phyloP scores from a whole-genome alignment of 768 basidiomycete genomes.

The Suillus bovinus region DNA sequence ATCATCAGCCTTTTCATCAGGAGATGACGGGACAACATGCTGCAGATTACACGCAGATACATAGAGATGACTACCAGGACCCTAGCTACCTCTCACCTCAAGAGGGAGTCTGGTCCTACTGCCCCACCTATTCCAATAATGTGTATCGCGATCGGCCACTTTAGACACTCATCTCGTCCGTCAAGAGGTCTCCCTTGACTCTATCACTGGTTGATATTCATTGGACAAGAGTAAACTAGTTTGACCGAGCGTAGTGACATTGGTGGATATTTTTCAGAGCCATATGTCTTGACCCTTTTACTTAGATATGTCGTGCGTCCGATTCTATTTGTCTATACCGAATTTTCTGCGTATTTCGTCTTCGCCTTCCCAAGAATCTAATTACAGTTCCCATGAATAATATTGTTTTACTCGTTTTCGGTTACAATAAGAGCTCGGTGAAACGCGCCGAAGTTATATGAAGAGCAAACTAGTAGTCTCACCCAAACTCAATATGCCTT shows the following conservation, averaged over 20 bases:
- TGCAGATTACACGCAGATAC: background rate
- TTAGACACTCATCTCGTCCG: background rate
- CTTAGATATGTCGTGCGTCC: background rate
- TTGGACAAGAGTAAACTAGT: background rate
- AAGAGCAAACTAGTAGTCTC: background rate
- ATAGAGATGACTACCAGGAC: background rate
- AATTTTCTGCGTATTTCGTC: background rate
- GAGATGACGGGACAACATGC: background rate
- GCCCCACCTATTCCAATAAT: background rate
- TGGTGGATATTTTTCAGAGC: background rate
- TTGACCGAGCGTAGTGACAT: background rate
- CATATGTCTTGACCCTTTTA: background rate
- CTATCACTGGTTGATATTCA: background rate
- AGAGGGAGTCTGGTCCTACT: background rate
- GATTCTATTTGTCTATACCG: background rate
- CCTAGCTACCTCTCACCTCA: background rate
- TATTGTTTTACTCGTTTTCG: background rate
- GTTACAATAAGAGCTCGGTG: background rate
- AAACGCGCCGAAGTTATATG: background rate
- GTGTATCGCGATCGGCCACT: background rate
- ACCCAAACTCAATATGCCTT: constrained; percentile 1
- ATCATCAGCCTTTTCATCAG: background rate
- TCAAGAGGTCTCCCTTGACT: background rate
- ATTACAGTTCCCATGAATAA: background rate
- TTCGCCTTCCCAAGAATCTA: background rate